These are phyloP conservation scores for Ampelocalamus luodianensis DNA, from an alignment of 176 grass and related monocot genomes.

Conservation along the genomic window DNA sequence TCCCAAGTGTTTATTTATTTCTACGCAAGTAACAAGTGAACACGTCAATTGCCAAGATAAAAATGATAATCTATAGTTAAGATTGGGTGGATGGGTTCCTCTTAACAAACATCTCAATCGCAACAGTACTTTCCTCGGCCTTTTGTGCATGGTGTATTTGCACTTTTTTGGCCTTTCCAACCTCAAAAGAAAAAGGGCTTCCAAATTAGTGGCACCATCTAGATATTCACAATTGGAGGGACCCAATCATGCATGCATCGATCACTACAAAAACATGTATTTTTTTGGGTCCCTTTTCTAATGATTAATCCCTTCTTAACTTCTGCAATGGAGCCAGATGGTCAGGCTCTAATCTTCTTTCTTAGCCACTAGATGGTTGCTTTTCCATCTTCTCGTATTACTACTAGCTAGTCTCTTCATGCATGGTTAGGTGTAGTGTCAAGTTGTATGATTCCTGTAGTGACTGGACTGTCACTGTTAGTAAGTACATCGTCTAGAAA, in stretches of 20 bases:
- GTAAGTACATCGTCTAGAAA: neutral
- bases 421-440: neutral
- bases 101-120: conserved; percentile 20
- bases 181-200: neutral
- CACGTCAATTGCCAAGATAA: neutral
- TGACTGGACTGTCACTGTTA: neutral
- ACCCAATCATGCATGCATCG: neutral
- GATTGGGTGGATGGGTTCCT: conserved; percentile 5
- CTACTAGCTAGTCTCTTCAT: neutral
- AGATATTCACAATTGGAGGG: conserved; percentile 22
- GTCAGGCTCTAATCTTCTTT: neutral
- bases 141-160: neutral
- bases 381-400: neutral
- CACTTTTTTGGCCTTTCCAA: neutral
- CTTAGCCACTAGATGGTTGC: neutral
- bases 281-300: neutral
- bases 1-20: neutral
- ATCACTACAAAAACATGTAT: neutral
- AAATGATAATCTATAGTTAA: neutral
- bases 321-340: neutral
- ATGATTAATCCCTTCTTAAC: conserved; percentile 24
- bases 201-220: conserved; percentile 19
- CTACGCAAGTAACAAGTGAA: neutral
- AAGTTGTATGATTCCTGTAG: neutral
- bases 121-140: conserved; percentile 7